A percentile compares a stretch with the other conserved stretches of the same genome.
phyloP scores from a whole-genome alignment of 805 yeast species.

The Metschnikowia bowlesiae region DNA sequence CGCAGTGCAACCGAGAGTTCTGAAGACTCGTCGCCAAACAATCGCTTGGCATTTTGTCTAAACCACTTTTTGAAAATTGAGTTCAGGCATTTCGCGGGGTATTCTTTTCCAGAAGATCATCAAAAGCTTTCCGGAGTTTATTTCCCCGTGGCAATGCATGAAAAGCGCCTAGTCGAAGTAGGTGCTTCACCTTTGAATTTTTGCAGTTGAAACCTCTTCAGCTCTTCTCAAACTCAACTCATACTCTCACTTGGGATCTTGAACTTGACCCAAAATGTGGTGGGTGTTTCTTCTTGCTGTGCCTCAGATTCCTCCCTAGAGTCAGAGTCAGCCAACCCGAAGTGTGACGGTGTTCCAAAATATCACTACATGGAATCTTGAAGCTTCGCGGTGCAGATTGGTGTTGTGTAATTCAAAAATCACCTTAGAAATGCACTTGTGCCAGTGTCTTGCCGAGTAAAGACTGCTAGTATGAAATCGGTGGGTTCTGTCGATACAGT shows the following conservation, averaged over 20 bases:
- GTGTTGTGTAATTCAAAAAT: constrained; percentile 60
- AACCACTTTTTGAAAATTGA: too few species aligned
- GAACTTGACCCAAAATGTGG: constrained; percentile 53
- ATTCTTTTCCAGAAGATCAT: constrained; percentile 19
- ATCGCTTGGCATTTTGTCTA: too few species aligned
- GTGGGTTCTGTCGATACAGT: constrained; percentile 54
- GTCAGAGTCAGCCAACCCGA: constrained; percentile 38
- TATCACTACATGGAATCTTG: constrained; percentile 67
- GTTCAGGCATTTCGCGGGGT: too few species aligned
- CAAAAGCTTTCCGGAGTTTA: constrained; percentile 38
- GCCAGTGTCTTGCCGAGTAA: constrained; percentile 78
- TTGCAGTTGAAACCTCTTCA: neutral
- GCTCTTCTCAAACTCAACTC: constrained; percentile 5
- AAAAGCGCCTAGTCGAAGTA: constrained; percentile 41
- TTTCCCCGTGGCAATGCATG: constrained; percentile 52
- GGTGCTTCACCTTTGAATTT: neutral
- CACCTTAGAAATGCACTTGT: constrained; percentile 63
- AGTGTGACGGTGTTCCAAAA: constrained; percentile 56
- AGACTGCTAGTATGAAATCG: constrained; percentile 70
- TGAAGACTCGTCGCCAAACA: too few species aligned
- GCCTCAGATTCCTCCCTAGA: constrained; percentile 5
- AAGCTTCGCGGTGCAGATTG: constrained; percentile 69
- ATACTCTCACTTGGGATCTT: constrained; percentile 17
- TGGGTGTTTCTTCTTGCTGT: constrained; percentile 21
- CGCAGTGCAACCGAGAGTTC: too few species aligned